Percentiles rank a stretch among this genome's conserved stretches.
phyloP scores from a whole-genome alignment of 129 eudicot species.

The Ambrosia trifida region DNA sequence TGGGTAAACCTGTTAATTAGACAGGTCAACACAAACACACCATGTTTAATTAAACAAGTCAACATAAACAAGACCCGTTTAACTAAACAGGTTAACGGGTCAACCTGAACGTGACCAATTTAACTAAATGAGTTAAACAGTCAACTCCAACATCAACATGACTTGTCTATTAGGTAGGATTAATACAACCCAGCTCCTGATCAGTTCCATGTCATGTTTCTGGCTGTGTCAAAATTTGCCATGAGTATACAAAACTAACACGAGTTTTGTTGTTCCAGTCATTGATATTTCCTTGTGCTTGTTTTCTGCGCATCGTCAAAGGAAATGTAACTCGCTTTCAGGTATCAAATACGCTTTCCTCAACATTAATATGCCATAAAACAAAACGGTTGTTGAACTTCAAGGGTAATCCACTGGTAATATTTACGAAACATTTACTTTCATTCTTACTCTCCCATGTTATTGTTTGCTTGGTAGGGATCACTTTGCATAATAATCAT shows the following conservation, averaged over 20 bases:
- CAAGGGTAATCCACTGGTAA: background rate
- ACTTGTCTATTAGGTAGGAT: too few species aligned
- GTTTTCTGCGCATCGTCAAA: conserved; percentile 63
- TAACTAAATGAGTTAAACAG: too few species aligned
- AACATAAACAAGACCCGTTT: too few species aligned
- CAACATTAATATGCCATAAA: background rate
- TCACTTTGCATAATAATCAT: conserved; percentile 49
- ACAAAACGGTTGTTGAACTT: background rate
- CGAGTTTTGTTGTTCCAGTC: conserved; percentile 47
- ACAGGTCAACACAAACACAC: too few species aligned
- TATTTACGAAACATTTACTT: background rate
- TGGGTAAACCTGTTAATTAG: too few species aligned
- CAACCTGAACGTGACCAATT: too few species aligned
- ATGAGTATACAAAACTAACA: background rate
- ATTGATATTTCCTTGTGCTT: conserved; percentile 85
- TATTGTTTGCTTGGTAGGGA: conserved; percentile 35
- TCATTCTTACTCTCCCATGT: conserved; percentile 14
- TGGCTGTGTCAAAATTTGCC: too few species aligned
- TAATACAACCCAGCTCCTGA: too few species aligned
- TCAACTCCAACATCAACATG: too few species aligned
- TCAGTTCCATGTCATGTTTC: too few species aligned
- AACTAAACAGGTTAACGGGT: too few species aligned
- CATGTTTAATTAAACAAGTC: too few species aligned
- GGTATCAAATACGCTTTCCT: conserved; percentile 40
- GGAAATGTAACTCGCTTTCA: conserved; percentile 57